These are phyloP conservation scores for Rhizopus sp. DNA, from an alignment of 371 early-diverging fungal genomes.

Conservation along the genomic window DNA sequence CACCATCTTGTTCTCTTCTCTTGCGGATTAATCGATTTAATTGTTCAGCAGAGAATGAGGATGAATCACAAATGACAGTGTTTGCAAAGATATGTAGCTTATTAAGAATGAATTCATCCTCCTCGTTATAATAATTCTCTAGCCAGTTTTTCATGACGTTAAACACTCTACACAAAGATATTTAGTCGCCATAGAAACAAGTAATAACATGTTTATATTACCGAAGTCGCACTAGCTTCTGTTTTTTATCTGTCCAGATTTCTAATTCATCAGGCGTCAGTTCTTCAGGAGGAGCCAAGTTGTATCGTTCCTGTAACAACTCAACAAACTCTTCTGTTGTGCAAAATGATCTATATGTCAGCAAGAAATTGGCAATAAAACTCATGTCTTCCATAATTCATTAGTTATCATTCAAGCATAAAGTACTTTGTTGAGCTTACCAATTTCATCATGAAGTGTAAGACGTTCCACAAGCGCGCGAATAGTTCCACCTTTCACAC, in stretches of 20 bases:
- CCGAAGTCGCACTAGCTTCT: slow-evolving; percentile 82
- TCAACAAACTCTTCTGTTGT: slow-evolving; percentile 78
- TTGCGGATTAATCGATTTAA: slow-evolving; percentile 71
- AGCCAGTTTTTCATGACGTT: slow-evolving; percentile 92
- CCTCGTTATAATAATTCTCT: slow-evolving; percentile 81
- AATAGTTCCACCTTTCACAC: slow-evolving; percentile 86
- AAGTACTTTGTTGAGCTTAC: slow-evolving; percentile 19
- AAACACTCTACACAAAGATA: slow-evolving; percentile 59
- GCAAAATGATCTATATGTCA: slow-evolving; percentile 88
- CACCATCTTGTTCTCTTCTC: slow-evolving; percentile 58
- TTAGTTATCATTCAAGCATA: not conserved
- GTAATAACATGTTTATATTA: slow-evolving; percentile 9
- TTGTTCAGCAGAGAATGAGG: slow-evolving; percentile 71
- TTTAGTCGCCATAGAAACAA: not conserved
- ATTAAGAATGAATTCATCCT: slow-evolving; percentile 67
- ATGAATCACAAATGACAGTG: slow-evolving; percentile 72
- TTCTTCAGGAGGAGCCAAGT: slow-evolving; percentile 69
- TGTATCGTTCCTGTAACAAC: slow-evolving; percentile 72
- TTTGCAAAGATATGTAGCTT: slow-evolving; percentile 78
- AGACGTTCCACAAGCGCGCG: slow-evolving; percentile 84
- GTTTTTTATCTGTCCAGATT: slow-evolving; percentile 85
- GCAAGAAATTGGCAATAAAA: slow-evolving; percentile 81
- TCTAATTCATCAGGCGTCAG: slow-evolving; percentile 69
- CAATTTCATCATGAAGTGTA: slow-evolving; percentile 77
- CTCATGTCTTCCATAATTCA: slow-evolving; percentile 57